Base-by-base conservation (phyloP, 768 basidiomycete genomes). In the Termitomyces sp. region DNA sequence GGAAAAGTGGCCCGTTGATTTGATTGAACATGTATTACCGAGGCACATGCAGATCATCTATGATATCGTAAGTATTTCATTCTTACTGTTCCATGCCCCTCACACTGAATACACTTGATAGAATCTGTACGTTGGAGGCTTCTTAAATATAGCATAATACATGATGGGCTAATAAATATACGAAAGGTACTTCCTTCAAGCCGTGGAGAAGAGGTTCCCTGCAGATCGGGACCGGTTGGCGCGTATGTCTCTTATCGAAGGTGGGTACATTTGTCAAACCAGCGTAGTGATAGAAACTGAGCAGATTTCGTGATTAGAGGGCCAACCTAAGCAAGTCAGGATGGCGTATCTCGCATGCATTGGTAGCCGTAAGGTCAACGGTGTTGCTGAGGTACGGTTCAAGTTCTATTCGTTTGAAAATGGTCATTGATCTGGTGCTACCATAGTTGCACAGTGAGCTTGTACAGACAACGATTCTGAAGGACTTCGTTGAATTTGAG, bases 271-370 rank as follows among this genome's bases (percentile, higher is more conserved):
- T 16, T 40, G 46, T 28, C 38, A 14, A 4, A 9, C 18, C 0
- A 16, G 28, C 18, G 9, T 26, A 26, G 23, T 53, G 26, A 33
- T 23, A 41, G 50, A 7, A 18, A 54, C n/a, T 41, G 52, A 41
- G 28, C 47, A 20, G 26, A 5, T 35, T 57, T 26, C 57, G 7
- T 55, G 6, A 52, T 32, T 60, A 91, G 95, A 96, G 84, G 90
- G 92, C 16, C 70, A 81, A 60, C 93, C 93, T 5, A 85, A 96
- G 72, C 85, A 92, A 67, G 82, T 97, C 61, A 82, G 93, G 62
- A 95, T 95, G 91, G 93, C 94, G 9, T 87, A 90, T 72, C 77
- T 99, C 28, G 97, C 97, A 18, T 89, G 88, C 71, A 89, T 98
- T 60, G 94, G 78, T 76, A 59, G 35, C 44, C 46, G 44, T 65